phyloP scores from a whole-genome alignment of 371 early-diverging fungal genomes.

The Actinomortierella ambigua region DNA sequence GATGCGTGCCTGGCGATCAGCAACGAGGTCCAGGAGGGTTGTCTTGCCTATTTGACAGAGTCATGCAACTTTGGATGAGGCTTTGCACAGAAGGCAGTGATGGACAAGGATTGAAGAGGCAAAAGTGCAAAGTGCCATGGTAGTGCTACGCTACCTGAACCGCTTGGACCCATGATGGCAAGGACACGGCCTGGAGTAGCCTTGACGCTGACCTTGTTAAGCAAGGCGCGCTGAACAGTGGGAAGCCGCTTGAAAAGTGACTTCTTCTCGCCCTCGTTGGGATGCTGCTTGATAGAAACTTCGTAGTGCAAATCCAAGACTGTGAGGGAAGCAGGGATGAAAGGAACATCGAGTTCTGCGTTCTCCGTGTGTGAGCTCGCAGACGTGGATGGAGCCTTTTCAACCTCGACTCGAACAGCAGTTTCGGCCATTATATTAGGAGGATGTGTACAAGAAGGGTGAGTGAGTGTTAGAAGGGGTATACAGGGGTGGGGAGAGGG shows the following conservation, averaged over 20 bases:
- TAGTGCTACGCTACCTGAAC: conserved; percentile 42
- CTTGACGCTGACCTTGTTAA: conserved; percentile 65
- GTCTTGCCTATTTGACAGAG: conserved; percentile 56
- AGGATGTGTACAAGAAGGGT: too few relatives aligned
- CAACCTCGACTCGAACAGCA: conserved; percentile 1
- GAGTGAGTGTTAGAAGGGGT: neutral
- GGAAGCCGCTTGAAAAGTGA: conserved; percentile 32
- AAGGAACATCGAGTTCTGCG: conserved; percentile 17
- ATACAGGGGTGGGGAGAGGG: neutral
- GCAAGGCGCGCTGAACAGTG: conserved; percentile 30
- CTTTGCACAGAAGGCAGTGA: neutral
- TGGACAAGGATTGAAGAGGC: neutral
- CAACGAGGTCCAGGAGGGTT: conserved; percentile 75
- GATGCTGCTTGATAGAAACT: conserved; percentile 28
- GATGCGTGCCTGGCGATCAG: conserved; percentile 60
- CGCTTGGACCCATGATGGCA: conserved; percentile 83
- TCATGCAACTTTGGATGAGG: neutral
- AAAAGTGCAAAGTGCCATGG: neutral
- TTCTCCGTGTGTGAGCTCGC: conserved; percentile 2
- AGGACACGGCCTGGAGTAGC: conserved; percentile 78
- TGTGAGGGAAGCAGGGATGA: conserved; percentile 37
- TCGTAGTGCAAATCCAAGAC: conserved; percentile 31
- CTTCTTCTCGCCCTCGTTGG: conserved; percentile 29
- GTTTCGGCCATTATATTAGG: conserved; percentile 10
- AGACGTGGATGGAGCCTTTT: conserved; percentile 14